A percentile compares a stretch with the other conserved stretches of the same genome.
Evolutionary conservation across 208 protist genomes (phyloP).

Genomic region (Leptomonas pyrrhocoris): DNA sequence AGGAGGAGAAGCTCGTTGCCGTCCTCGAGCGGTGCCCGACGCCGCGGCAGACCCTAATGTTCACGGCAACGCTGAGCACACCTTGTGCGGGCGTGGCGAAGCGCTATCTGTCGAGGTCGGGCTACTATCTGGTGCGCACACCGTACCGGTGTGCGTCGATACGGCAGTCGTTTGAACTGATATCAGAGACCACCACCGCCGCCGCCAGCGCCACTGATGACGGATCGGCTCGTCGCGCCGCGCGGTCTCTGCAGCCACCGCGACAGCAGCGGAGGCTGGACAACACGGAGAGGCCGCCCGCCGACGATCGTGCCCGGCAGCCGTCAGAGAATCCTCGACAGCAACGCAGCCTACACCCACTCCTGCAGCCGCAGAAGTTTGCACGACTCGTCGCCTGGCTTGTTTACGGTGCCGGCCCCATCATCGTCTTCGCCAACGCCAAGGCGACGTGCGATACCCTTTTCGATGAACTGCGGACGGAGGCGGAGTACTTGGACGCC

Average conservation of each 20-base stretch:
- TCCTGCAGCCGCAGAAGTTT: slow-evolving; percentile 79
- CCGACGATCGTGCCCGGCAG: background rate
- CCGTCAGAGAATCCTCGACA: no score
- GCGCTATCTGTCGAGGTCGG: slow-evolving; percentile 62
- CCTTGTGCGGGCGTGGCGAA: slow-evolving; percentile 61
- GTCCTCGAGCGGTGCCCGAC: slow-evolving; percentile 86
- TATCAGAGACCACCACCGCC: slow-evolving; percentile 18
- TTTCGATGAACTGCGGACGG: slow-evolving; percentile 61
- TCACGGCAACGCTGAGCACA: slow-evolving; percentile 95
- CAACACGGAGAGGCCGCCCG: background rate
- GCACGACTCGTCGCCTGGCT: slow-evolving; percentile 74
- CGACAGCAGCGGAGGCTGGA: slow-evolving; percentile 9
- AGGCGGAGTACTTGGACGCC: slow-evolving; percentile 50
- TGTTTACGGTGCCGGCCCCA: slow-evolving; percentile 47
- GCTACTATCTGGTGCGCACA: slow-evolving; percentile 72
- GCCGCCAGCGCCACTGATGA: background rate
- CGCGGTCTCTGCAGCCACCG: background rate
- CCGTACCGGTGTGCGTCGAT: slow-evolving; percentile 69
- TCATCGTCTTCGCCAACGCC: slow-evolving; percentile 85
- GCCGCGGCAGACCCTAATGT: slow-evolving; percentile 94
- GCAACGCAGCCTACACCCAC: slow-evolving; percentile 32
- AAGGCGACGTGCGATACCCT: slow-evolving; percentile 75
- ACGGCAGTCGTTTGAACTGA: slow-evolving; percentile 74
- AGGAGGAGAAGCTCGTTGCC: slow-evolving; percentile 84
- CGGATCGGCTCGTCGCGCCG: background rate